These are phyloP conservation scores for Calonectria pseudoreteaudii DNA, from an alignment of 2,329 filamentous ascomycete genomes.

Conservation along the genomic window DNA sequence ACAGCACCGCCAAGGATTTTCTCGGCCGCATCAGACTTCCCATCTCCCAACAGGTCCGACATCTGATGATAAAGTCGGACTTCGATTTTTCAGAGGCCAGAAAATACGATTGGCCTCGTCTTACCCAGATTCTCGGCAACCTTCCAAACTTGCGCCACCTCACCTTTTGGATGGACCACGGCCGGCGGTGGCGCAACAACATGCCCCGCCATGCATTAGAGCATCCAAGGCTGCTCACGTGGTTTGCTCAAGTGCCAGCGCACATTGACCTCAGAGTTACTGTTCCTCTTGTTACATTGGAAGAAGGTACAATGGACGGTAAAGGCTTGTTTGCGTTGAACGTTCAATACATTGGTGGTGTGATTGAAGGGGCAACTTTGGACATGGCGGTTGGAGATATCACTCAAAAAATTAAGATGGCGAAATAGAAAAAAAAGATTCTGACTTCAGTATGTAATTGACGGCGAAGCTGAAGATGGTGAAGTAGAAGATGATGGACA, in stretches of 20 bases:
- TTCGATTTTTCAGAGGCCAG: background rate
- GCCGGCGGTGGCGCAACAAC: constrained; percentile 11
- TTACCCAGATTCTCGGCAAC: background rate
- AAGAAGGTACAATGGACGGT: background rate
- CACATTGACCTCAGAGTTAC: background rate
- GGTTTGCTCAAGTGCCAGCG: background rate
- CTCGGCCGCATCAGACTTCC: background rate
- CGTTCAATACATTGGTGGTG: background rate
- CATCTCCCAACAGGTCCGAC: background rate
- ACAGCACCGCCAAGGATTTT: background rate
- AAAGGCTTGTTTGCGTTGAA: background rate
- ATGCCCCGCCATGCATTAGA: background rate
- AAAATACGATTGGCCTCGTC: background rate
- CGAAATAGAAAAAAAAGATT: background rate
- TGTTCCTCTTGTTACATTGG: background rate
- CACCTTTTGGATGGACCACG: constrained; percentile 7
- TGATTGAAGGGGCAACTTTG: background rate
- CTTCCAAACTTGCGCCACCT: background rate
- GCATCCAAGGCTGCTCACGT: background rate
- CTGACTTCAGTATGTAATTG: background rate
- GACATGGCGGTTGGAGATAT: background rate
- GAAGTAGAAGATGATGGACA: background rate
- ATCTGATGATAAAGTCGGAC: background rate
- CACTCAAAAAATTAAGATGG: too few relatives aligned
- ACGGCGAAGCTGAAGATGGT: background rate